These are phyloP conservation scores for Nepenthes gracilis DNA, from an alignment of 148 eudicot species.

Conservation along the genomic window DNA sequence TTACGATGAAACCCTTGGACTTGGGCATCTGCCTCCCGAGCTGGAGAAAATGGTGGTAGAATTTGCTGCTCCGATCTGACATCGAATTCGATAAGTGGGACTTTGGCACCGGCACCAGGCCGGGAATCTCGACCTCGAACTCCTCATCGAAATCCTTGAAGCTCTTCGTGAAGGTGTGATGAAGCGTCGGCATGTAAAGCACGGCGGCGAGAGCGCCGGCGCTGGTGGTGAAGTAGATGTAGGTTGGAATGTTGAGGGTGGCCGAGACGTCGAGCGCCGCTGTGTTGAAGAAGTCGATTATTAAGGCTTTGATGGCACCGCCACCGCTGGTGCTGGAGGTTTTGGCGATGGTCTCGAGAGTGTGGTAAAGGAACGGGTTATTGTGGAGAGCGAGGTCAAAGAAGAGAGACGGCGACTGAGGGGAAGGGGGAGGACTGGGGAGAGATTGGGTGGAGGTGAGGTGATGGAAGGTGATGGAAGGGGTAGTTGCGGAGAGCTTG, in stretches of 20 bases:
- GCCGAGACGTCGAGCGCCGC: conserved; percentile 1
- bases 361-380: background rate
- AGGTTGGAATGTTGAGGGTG: conserved; percentile 4
- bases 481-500: too few relatives aligned
- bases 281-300: conserved; percentile 6
- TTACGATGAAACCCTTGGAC: background rate
- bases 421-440: background rate
- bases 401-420: background rate
- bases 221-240: conserved; percentile 6
- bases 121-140: background rate
- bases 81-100: background rate
- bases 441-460: background rate
- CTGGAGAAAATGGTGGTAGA: background rate
- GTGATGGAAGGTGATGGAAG: background rate
- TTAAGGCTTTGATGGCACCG: background rate
- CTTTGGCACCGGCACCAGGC: background rate
- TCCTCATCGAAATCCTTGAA: background rate
- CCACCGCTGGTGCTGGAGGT: background rate
- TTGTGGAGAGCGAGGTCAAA: background rate
- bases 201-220: conserved; percentile 6
- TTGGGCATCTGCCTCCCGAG: background rate
- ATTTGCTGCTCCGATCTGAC: background rate
- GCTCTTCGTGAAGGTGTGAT: background rate
- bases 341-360: background rate
- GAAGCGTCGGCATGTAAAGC: conserved; percentile 4